Conservation (phyloP, 345 rosid genomes). For the Eucalyptus tenuipes region DNA sequence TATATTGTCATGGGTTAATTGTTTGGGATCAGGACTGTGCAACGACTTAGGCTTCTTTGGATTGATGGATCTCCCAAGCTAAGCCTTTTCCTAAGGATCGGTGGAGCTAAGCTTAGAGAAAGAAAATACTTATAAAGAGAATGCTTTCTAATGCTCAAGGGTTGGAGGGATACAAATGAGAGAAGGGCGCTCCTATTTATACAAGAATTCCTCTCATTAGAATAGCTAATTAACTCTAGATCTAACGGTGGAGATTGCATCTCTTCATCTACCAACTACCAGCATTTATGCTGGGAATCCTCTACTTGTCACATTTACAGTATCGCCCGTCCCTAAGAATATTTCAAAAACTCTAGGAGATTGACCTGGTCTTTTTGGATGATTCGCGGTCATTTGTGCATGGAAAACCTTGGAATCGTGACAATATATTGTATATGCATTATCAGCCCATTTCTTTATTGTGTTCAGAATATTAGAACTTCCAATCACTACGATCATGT, state of each 20-base stretch:
- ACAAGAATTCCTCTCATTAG: too few relatives aligned
- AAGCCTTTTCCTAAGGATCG: too few relatives aligned
- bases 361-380: too few relatives aligned
- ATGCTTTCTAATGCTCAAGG: neutral
- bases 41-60: too few relatives aligned
- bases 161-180: neutral
- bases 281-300: rapidly evolving
- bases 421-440: neutral
- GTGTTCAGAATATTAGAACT: neutral
- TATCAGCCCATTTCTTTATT: neutral
- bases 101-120: too few relatives aligned
- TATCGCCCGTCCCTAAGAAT: rapidly evolving
- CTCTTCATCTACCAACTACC: too few relatives aligned
- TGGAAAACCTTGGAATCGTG: neutral
- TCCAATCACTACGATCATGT: neutral
- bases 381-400: neutral
- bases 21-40: rapidly evolving
- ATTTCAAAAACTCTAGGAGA: too few relatives aligned
- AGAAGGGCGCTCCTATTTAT: neutral
- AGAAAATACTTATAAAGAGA: neutral
- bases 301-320: neutral
- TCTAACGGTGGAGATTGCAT: rapidly evolving
- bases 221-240: rapidly evolving
- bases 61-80: too few relatives aligned
- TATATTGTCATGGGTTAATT: rapidly evolving